Evolutionary conservation across 2,329 filamentous ascomycete genomes (phyloP), one percentile per base, ranked within the genome.

Genomic region (Talaromyces funiculosus): DNA sequence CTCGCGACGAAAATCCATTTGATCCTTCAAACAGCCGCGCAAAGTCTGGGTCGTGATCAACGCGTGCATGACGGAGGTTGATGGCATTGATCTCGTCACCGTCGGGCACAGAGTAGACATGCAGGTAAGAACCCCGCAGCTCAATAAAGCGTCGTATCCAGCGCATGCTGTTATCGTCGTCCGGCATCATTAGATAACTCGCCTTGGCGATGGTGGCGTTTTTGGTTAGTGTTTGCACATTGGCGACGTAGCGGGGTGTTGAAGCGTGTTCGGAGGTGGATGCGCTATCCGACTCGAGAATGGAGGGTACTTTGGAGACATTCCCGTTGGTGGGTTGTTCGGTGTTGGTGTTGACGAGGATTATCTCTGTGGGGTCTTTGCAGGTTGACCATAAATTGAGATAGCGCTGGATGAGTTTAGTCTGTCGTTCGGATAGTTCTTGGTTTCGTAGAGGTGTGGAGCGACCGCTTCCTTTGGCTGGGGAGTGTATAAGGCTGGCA

Each of bases 131-230:
- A 57, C 89, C 84, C 33, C 94, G 86, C 29, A 99, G 83, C 76
- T 99, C 94, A 54, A 97, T 90, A 70, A 96, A 97, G 43, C 93
- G 87, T 67, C 92, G 90, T 29, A 94, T 84, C 94, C 94, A 99
- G 63, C 89, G 85, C 22, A 87, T 90, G 65, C 76, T 73, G 58
- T 90, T 88, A 59, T 86, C 87, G 59, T 86, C 87, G 69, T 92
- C 92, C 0, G 92, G 92, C 2, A 90, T 90, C 45, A 97, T 81
- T 16, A 99, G 83, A 73, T 94, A 95, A 16, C 92, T 92, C 16
- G 90, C 87, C 77, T 96, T 96, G 67, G 96, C 81, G 0, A 94
- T 82, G 45, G 84, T 85, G 1, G 87, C 84, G 67, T 94, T 95
- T 75, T 96, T 96, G 58, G 87, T 83, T 8, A 94, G 84, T 42